Percentiles rank a stretch among this genome's conserved stretches.
These are phyloP conservation scores for Agaricus blazei DNA, from an alignment of 768 basidiomycete genomes.

Conservation along the genomic window DNA sequence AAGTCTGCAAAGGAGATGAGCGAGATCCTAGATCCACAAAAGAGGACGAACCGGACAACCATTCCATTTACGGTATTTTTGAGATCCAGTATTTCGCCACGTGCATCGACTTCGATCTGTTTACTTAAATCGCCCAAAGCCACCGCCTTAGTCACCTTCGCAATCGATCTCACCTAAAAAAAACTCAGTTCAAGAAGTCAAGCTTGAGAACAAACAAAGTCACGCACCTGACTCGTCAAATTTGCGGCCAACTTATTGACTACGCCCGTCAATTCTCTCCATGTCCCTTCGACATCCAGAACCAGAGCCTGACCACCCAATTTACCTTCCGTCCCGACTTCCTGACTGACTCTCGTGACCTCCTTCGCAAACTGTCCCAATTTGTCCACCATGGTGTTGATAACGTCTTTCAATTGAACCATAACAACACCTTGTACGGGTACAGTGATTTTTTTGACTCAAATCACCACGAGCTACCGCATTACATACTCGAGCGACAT, in stretches of 20 bases:
- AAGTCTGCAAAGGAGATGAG: constrained; percentile 21
- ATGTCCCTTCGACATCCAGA: constrained; percentile 86
- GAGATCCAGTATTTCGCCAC: constrained; percentile 85
- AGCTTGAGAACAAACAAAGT: constrained; percentile 2
- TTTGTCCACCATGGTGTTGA: constrained; percentile 58
- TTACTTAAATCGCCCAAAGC: constrained; percentile 85
- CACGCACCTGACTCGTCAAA: constrained; percentile 59
- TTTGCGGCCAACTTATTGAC: constrained; percentile 81
- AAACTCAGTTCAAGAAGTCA: neutral
- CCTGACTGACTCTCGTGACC: constrained; percentile 80
- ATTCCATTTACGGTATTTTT: constrained; percentile 62
- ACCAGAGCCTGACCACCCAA: constrained; percentile 85
- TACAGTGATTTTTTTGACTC: constrained; percentile 69
- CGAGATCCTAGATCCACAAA: neutral
- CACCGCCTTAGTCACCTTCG: constrained; percentile 91
- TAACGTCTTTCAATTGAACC: constrained; percentile 71
- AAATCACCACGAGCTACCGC: constrained; percentile 70
- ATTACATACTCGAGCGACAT: constrained; percentile 73
- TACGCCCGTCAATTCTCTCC: constrained; percentile 78
- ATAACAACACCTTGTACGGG: constrained; percentile 69
- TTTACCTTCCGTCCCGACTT: constrained; percentile 85
- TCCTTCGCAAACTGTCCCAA: constrained; percentile 88
- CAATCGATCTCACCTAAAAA: constrained; percentile 70
- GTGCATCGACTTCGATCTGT: constrained; percentile 87
- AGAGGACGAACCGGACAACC: constrained; percentile 37